Base-by-base conservation (phyloP, 2,329 filamentous ascomycete species). In the Keithomyces neogunnii region DNA sequence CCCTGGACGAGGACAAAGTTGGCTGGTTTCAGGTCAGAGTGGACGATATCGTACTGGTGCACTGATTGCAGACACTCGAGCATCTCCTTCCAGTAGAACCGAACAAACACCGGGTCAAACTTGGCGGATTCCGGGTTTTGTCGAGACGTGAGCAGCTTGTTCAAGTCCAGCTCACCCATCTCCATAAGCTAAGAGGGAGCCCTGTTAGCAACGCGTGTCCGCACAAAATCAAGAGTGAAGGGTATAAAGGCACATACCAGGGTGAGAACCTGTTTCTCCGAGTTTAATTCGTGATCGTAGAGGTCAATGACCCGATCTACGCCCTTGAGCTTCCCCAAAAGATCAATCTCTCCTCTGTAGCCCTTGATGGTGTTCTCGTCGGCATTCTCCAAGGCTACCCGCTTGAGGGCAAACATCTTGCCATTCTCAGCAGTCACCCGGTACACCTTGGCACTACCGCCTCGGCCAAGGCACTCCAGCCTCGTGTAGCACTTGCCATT, bases 51-150 rank as follows among this genome's bases (percentile, higher is more conserved):
- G 65, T 86, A 78, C 10, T 86, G 81, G 65, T 99, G 93, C 1
- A 99, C 90, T 1, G 92, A 82, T 59, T 88, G 82, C 5, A 99
- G 82, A 65, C 93, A 97, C 67, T 96, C 90, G 19, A 99, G 84
- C 93, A 99, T 99, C 70, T 99, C 93, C 68, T 95, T 93, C 93
- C 93, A 99, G 74, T 96, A 96, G 70, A 88, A 95, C n/a, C 93
- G 86, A 10, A 93, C 89, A 66, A 97, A 96, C 49, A 86, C 88
- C 2, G 89, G 79, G 64, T 99, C 93, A 54, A 99, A 86, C 53
- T 78, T 81, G 39, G 88, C 81, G 50, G 86, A 81, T 54, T 90
- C 85, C 0, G 76, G 80, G 61, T 84, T 88, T 61, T 88, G 73
- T 8, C 84, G 82, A 57, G 84, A 80, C 36, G 84, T 85, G 57